Base-by-base conservation (phyloP, 2,329 filamentous ascomycete species). In the Apiospora marii region DNA sequence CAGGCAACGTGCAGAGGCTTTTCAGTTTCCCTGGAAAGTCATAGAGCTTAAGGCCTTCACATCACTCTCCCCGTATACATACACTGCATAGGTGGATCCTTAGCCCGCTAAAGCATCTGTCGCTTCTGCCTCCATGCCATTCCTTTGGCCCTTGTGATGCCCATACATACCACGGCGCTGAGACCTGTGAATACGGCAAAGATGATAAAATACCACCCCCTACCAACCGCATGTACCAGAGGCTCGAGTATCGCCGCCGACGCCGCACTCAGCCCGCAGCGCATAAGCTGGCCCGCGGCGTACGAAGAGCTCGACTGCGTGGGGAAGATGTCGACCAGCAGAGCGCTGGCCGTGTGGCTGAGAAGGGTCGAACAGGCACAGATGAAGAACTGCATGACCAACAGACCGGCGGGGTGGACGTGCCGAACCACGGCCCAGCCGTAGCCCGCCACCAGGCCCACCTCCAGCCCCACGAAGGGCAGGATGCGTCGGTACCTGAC, bases 251-350 rank as follows among this genome's bases (percentile, higher is more conserved):
- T 44, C 19, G 73, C 73, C 3, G 64, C 68, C 5, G 64, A 70
- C 19, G 68, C 69, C 37, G 73, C 73, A 2, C 68, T 70, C n/a
- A 74, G 41, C 7, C 71, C 71, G 24, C 72, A 74, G 10, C 72
- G 51, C 30, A 64, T 67, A 3, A 72, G 43, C 16, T 74, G 67
- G 10, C 68, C 68, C 4, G 72, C 48, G 3, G 72, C 71, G 37
- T 70, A 70, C 8, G 72, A 69, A 19, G 72, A 70, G 53, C 71
- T 71, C 12, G 72, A 69, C 46, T 74, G 46, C 16, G 46, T 43
- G 14, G 72, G 72, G 27, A 72, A 74, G 6, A 74, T 69, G 34
- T 74, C 72, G 5, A 74, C 61, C 6, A 74, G 68, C 14, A 74
- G 44, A 13, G 72, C 71, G 43, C 71, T 74, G 14, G 68, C 44